Evolutionary conservation across 768 basidiomycete genomes (phyloP).

Genomic region (Amanita rubescens): DNA sequence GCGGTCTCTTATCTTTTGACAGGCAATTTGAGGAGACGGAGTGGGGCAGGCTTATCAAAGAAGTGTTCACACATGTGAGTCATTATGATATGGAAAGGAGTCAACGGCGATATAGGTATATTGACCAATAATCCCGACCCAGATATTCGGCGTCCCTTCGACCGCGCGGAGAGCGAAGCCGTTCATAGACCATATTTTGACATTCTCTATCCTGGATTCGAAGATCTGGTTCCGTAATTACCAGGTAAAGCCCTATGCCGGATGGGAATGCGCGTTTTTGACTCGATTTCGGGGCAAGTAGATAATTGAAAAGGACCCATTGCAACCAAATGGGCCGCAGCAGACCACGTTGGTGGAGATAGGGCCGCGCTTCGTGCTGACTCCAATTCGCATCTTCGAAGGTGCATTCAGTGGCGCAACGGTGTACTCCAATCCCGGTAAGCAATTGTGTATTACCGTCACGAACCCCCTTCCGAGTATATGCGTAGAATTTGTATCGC

Average conservation of each 20-base stretch:
- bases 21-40: conserved; percentile 82
- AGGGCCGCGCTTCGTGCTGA: conserved; percentile 94
- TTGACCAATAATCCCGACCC: conserved; percentile 3
- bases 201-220: conserved; percentile 90
- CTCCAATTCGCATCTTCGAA: conserved; percentile 97
- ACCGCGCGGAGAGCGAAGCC: conserved; percentile 90
- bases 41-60: conserved; percentile 83
- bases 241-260: conserved; percentile 51
- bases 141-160: conserved; percentile 96
- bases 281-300: conserved; percentile 23
- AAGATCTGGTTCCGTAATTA: conserved; percentile 99
- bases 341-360: conserved; percentile 92
- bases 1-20: conserved; percentile 91
- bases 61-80: conserved; percentile 87
- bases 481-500: conserved; percentile 81
- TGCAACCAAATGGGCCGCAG: conserved; percentile 79
- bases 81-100: no score
- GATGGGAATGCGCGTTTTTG: neutral
- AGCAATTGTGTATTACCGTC: conserved; percentile 18
- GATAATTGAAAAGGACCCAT: conserved; percentile 92
- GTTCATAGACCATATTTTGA: conserved; percentile 95
- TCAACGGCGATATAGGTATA: neutral
- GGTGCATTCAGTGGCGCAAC: conserved; percentile 94
- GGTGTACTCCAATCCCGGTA: conserved; percentile 92
- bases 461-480: neutral